phyloP scores from a whole-genome alignment of 441 rosid genomes.

The Bruguiera hainesii region DNA sequence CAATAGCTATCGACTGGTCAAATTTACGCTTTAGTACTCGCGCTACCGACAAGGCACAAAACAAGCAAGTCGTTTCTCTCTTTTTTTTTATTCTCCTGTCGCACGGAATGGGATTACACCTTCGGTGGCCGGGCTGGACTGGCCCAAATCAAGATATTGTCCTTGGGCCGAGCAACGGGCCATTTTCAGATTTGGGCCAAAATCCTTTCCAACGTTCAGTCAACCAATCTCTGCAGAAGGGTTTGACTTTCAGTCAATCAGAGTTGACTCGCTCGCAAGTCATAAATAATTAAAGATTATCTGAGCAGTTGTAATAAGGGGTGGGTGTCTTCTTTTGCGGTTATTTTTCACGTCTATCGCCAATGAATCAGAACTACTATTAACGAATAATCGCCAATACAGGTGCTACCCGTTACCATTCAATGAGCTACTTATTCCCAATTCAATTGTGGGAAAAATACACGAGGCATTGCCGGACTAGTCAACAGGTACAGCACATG shows the following conservation, averaged over 20 bases:
- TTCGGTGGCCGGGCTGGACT: too few species aligned
- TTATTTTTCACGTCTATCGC: too few species aligned
- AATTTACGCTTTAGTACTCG: slow-evolving; percentile 5
- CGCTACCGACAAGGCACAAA: slow-evolving; percentile 16
- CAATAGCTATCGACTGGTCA: slow-evolving; percentile 1
- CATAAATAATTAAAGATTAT: neutral
- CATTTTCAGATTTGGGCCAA: too few species aligned
- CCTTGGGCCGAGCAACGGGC: too few species aligned
- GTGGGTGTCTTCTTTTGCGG: neutral
- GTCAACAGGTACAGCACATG: slow-evolving; percentile 32
- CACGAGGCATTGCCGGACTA: slow-evolving; percentile 24
- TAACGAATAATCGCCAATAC: too few species aligned
- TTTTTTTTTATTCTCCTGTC: too few species aligned
- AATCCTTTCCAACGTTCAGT: neutral
- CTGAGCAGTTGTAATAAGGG: neutral
- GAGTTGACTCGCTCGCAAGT: neutral
- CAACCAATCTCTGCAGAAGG: neutral
- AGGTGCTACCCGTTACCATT: too few species aligned
- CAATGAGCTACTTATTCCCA: too few species aligned
- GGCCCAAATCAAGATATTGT: too few species aligned
- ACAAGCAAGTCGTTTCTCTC: neutral
- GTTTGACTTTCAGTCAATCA: neutral
- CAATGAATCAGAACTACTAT: too few species aligned
- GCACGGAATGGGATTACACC: too few species aligned
- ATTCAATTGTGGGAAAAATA: neutral